These are phyloP conservation scores for Stevia rebaudiana DNA, from an alignment of 140 eudicot species.

Conservation along the genomic window DNA sequence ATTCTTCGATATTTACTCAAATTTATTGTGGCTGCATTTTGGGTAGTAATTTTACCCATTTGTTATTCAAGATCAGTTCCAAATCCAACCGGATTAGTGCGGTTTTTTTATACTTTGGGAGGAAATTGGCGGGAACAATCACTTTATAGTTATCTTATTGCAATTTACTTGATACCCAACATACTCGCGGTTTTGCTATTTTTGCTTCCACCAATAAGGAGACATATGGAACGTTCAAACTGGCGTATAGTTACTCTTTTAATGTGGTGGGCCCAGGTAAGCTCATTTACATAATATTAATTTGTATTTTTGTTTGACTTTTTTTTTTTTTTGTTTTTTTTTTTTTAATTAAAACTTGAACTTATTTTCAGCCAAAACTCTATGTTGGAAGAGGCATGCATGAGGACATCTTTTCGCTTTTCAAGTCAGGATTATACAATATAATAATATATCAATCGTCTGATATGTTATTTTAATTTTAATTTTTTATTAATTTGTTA, in stretches of 20 bases:
- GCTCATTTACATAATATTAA: conserved; percentile 17
- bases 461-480: neutral
- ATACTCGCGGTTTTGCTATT: conserved; percentile 64
- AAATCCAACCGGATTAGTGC: conserved; percentile 76
- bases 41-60: conserved; percentile 83
- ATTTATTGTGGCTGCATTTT: conserved; percentile 69
- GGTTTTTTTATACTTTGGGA: conserved; percentile 59
- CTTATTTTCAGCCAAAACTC: conserved; percentile 77
- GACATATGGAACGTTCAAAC: conserved; percentile 89
- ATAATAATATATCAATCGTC: conserved; percentile 5
- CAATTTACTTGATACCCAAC: conserved; percentile 83
- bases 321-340: conserved; percentile 4
- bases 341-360: neutral
- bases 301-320: neutral
- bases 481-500: conserved; percentile 8
- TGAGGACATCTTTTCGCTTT: conserved; percentile 81
- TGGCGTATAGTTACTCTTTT: conserved; percentile 62
- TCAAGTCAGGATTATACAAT: conserved; percentile 53
- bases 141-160: conserved; percentile 56
- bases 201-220: conserved; percentile 78
- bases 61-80: conserved; percentile 63
- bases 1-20: conserved; percentile 80
- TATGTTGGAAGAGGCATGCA: conserved; percentile 99
- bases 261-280: conserved; percentile 99
- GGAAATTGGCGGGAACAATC: conserved; percentile 56